Evolutionary conservation across 2,329 filamentous ascomycete species (phyloP).

Genomic region (Shiraia sp.): DNA sequence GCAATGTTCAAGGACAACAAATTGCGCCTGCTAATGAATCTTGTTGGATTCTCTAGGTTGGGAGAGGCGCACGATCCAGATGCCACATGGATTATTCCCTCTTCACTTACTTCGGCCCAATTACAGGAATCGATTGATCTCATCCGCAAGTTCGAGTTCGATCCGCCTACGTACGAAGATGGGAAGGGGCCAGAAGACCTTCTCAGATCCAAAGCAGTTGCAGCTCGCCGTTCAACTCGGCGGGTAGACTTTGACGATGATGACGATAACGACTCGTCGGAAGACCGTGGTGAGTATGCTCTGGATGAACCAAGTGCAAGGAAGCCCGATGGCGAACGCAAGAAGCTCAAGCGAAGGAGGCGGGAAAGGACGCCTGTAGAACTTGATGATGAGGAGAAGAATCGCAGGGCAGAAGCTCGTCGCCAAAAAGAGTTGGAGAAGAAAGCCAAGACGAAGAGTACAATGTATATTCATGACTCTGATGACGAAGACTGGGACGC

Average conservation of each 20-base stretch:
- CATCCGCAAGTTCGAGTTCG: constrained; percentile 78
- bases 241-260: constrained; percentile 72
- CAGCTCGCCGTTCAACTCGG: constrained; percentile 43
- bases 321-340: constrained; percentile 59
- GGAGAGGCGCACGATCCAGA: constrained; percentile 73
- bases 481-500: constrained; percentile 89
- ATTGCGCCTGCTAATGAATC: constrained; percentile 79
- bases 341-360: constrained; percentile 60
- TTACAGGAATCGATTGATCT: constrained; percentile 71
- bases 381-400: constrained; percentile 63
- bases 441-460: constrained; percentile 79
- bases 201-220: constrained; percentile 70
- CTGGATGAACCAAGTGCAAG: constrained; percentile 66
- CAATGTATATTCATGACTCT: constrained; percentile 76
- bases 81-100: constrained; percentile 77
- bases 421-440: constrained; percentile 76
- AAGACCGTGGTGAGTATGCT: constrained; percentile 65
- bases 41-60: constrained; percentile 70
- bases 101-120: constrained; percentile 63
- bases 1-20: constrained; percentile 90
- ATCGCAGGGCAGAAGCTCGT: constrained; percentile 64
- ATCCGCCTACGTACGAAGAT: constrained; percentile 76
- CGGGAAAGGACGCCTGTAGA: constrained; percentile 60
- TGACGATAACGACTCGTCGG: constrained; percentile 61
- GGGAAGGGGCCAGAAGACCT: constrained; percentile 75